Evolutionary conservation across 169 alveolate genomes (phyloP).

Genomic region (Besnoitia besnoiti): DNA sequence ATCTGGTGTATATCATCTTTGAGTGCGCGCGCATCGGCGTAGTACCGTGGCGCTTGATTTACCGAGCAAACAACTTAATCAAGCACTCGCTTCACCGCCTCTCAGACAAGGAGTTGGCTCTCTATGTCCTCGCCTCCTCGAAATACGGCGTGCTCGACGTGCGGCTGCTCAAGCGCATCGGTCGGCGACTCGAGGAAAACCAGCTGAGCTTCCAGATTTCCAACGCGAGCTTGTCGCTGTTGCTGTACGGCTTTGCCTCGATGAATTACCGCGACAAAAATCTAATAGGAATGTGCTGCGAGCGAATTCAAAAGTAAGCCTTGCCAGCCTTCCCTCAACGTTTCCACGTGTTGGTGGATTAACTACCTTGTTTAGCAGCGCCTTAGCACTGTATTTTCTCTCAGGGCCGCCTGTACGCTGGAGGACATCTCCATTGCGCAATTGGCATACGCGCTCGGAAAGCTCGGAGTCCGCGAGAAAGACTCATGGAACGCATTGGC

Average conservation of each 20-base stretch:
- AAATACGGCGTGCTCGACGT: neutral
- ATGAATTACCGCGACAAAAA: neutral
- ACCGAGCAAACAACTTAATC: neutral
- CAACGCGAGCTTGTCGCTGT: constrained; percentile 16
- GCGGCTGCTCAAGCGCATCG: constrained; percentile 26
- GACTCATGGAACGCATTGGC: neutral
- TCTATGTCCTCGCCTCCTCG: constrained; percentile 10
- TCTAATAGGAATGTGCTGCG: neutral
- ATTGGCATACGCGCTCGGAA: constrained; percentile 20
- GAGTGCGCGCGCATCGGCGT: constrained; percentile 19
- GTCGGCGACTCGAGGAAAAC: neutral
- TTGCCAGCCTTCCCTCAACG: too few relatives aligned
- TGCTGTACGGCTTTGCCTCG: constrained; percentile 18
- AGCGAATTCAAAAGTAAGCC: neutral
- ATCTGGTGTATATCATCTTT: neutral
- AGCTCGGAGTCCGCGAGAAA: constrained; percentile 31
- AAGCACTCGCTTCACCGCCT: neutral
- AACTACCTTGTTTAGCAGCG: neutral
- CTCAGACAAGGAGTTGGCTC: neutral
- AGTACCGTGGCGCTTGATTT: neutral
- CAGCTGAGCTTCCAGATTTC: neutral
- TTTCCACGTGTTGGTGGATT: too few relatives aligned
- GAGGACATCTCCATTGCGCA: constrained; percentile 30
- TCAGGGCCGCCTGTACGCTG: constrained; percentile 23
- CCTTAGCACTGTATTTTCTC: neutral